Percentiles rank a stretch among this genome's conserved stretches.
These are phyloP conservation scores for Vanrija sp. DNA, from an alignment of 1,284 basidiomycete species.

Conservation along the genomic window DNA sequence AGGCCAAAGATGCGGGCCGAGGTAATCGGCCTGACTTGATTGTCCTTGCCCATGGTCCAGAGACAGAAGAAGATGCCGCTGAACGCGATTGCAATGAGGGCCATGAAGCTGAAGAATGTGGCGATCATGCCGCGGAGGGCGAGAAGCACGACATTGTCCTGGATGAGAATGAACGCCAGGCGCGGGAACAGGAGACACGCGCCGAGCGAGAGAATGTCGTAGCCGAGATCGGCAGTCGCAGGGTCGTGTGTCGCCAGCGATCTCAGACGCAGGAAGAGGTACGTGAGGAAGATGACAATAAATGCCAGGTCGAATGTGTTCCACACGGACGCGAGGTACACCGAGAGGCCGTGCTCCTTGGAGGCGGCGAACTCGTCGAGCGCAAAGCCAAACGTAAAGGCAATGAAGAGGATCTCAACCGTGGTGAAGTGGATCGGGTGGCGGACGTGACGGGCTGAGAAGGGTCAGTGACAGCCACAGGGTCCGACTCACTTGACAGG, in stretches of 20 bases:
- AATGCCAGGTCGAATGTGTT: constrained; percentile 80
- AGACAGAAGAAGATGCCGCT: constrained; percentile 80
- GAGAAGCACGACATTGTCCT: constrained; percentile 75
- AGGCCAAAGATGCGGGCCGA: constrained; percentile 57
- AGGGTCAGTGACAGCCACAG: neutral
- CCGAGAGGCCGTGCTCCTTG: constrained; percentile 75
- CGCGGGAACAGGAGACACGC: constrained; percentile 84
- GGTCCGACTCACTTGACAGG: constrained; percentile 56
- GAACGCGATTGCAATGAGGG: constrained; percentile 64
- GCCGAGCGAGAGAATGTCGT: constrained; percentile 76
- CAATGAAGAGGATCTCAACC: constrained; percentile 66
- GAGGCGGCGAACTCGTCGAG: constrained; percentile 56
- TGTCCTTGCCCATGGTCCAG: constrained; percentile 65
- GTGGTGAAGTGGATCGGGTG: constrained; percentile 54
- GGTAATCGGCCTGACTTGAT: neutral
- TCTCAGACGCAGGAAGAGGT: constrained; percentile 62
- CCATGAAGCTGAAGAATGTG: constrained; percentile 80
- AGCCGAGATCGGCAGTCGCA: constrained; percentile 63
- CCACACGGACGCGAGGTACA: constrained; percentile 81
- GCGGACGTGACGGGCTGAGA: constrained; percentile 54
- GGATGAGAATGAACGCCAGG: constrained; percentile 78
- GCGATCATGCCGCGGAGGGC: constrained; percentile 60
- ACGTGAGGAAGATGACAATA: constrained; percentile 66
- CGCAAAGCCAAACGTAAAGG: constrained; percentile 70
- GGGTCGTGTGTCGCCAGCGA: constrained; percentile 60